phyloP scores from a whole-genome alignment of 1,284 basidiomycete species.

The Vanrija sp. region DNA sequence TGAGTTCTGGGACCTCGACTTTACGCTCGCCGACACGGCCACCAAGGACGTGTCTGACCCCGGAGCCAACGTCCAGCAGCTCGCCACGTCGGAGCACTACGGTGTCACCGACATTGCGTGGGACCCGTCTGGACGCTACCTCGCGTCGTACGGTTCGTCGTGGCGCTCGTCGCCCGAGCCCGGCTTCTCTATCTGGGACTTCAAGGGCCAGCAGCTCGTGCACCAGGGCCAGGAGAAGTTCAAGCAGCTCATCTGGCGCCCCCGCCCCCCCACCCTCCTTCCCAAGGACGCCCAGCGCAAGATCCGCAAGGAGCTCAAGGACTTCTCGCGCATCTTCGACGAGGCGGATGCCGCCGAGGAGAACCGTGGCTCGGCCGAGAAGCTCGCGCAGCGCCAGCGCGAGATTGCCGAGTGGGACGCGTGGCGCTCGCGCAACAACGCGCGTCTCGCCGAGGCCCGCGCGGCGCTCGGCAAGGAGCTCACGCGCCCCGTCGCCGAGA shows the following conservation, averaged over 20 bases:
- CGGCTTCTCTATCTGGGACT: constrained; percentile 96
- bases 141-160: constrained; percentile 87
- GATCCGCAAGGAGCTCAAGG: constrained; percentile 84
- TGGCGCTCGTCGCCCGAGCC: constrained; percentile 96
- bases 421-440: constrained; percentile 58
- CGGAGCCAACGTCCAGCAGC: constrained; percentile 80
- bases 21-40: constrained; percentile 67
- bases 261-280: constrained; percentile 81
- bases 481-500: constrained; percentile 23
- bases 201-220: constrained; percentile 86
- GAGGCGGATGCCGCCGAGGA: constrained; percentile 96
- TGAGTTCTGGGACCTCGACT: constrained; percentile 99
- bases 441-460: constrained; percentile 34
- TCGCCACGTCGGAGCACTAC: constrained; percentile 88
- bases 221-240: constrained; percentile 89
- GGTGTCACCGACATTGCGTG: constrained; percentile 97
- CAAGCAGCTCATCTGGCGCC: constrained; percentile 99
- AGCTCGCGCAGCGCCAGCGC: constrained; percentile 83
- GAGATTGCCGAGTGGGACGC: constrained; percentile 98
- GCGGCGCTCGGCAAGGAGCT: constrained; percentile 33
- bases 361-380: constrained; percentile 87
- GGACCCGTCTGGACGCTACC: constrained; percentile 94
- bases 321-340: constrained; percentile 88
- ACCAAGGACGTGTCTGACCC: constrained; percentile 60
- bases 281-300: constrained; percentile 79